These are phyloP conservation scores for Penicillium nucicola DNA, from an alignment of 495 filamentous ascomycete species.

Conservation along the genomic window DNA sequence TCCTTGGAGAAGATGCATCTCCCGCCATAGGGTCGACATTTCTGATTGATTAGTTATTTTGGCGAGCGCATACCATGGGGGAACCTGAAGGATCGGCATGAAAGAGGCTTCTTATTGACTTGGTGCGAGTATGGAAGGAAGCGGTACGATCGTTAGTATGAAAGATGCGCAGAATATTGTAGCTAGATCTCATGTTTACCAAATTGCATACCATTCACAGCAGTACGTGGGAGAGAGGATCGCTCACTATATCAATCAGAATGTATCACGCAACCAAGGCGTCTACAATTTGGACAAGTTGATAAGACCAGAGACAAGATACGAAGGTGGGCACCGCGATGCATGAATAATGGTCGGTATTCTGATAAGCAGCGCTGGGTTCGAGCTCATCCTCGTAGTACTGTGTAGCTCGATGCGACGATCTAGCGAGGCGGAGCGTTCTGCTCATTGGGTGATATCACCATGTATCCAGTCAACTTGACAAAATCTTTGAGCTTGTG, in stretches of 20 bases:
- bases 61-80: not conserved
- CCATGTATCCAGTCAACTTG: not conserved
- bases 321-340: not conserved
- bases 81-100: not conserved
- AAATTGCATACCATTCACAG: too few species aligned
- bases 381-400: not conserved
- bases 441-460: not conserved
- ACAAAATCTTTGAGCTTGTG: not conserved
- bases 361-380: not conserved
- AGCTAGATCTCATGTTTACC: too few species aligned
- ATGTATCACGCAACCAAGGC: too few species aligned
- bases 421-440: not conserved
- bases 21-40: not conserved
- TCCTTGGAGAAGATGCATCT: not conserved
- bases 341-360: not conserved
- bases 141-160: not conserved
- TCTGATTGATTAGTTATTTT: not conserved
- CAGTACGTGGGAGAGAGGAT: too few species aligned
- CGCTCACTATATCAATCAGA: too few species aligned
- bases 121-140: not conserved
- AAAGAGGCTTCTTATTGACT: not conserved
- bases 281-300: too few species aligned
- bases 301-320: too few species aligned
- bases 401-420: not conserved
- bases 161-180: too few species aligned